phyloP scores from a whole-genome alignment of 164 flowering plant genomes.

The Piper betle region DNA sequence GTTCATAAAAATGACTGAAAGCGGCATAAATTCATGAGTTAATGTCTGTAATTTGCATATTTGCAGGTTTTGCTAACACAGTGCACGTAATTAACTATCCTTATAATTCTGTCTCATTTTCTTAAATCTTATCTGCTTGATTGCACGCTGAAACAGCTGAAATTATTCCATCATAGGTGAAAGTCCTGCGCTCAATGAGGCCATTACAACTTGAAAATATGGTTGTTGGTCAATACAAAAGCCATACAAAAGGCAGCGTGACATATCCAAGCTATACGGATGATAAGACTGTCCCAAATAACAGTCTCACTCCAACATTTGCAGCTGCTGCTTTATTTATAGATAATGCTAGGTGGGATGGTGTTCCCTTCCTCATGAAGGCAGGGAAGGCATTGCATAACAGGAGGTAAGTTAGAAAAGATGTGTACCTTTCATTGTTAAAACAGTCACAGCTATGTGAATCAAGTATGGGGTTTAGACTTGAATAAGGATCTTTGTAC shows the following conservation, averaged over 20 bases:
- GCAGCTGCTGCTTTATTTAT: constrained; percentile 95
- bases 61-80: too few relatives aligned
- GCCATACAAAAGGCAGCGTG: constrained; percentile 65
- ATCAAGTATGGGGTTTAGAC: not conserved
- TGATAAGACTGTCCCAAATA: constrained; percentile 76
- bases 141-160: not conserved
- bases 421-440: not conserved
- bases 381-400: constrained; percentile 91
- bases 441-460: too few relatives aligned
- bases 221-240: constrained; percentile 79
- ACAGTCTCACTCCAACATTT: constrained; percentile 85
- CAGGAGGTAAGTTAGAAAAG: constrained; percentile 30
- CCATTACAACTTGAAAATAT: constrained; percentile 63
- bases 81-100: too few relatives aligned
- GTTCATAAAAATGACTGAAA: too few relatives aligned
- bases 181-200: constrained; percentile 91
- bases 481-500: not conserved
- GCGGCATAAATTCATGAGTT: too few relatives aligned
- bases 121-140: not conserved
- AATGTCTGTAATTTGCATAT: too few relatives aligned
- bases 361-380: constrained; percentile 93
- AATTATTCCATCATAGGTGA: constrained; percentile 36
- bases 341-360: constrained; percentile 97
- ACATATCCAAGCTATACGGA: constrained; percentile 76
- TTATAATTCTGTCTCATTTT: not conserved